phyloP scores from a whole-genome alignment of 2,329 filamentous ascomycete genomes.

The Exserohilum rostratum region DNA sequence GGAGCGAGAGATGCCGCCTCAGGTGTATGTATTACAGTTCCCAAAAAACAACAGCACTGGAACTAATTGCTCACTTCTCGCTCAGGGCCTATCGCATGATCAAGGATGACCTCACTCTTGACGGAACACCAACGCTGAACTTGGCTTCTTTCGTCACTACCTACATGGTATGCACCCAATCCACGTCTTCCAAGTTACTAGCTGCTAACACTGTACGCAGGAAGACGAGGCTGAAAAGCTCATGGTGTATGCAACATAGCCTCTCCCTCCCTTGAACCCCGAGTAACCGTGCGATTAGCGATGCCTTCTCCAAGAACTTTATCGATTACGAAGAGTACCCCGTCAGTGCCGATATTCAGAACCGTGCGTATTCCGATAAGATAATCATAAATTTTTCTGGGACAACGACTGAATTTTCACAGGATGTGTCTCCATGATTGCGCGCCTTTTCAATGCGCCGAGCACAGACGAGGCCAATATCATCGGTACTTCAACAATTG shows the following conservation, averaged over 20 bases:
- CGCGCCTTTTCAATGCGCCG: slow-evolving; percentile 79
- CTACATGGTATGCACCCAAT: slow-evolving; percentile 71
- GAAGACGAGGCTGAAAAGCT: slow-evolving; percentile 95
- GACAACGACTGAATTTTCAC: slow-evolving; percentile 1
- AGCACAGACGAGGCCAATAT: slow-evolving; percentile 64
- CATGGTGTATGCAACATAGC: slow-evolving; percentile 69
- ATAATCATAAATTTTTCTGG: slow-evolving; percentile 73
- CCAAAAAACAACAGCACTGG: neutral
- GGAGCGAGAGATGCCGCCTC: slow-evolving; percentile 78
- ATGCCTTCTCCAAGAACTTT: slow-evolving; percentile 93
- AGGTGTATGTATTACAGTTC: slow-evolving; percentile 58
- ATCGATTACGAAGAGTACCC: slow-evolving; percentile 60
- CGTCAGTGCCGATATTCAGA: slow-evolving; percentile 67
- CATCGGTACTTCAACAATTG: slow-evolving; percentile 86
- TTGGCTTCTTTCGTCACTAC: slow-evolving; percentile 93
- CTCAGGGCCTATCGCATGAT: slow-evolving; percentile 86
- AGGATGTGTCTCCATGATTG: slow-evolving; percentile 65
- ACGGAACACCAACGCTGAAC: slow-evolving; percentile 69
- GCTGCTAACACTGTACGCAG: slow-evolving; percentile 49
- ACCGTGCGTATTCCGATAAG: slow-evolving; percentile 71
- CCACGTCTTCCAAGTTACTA: slow-evolving; percentile 34
- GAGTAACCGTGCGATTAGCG: slow-evolving; percentile 45
- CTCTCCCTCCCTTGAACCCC: neutral
- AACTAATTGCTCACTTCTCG: neutral
- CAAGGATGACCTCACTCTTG: slow-evolving; percentile 83